Evolutionary conservation across 2,329 filamentous ascomycete genomes (phyloP).

Genomic region (Shiraia sp.): DNA sequence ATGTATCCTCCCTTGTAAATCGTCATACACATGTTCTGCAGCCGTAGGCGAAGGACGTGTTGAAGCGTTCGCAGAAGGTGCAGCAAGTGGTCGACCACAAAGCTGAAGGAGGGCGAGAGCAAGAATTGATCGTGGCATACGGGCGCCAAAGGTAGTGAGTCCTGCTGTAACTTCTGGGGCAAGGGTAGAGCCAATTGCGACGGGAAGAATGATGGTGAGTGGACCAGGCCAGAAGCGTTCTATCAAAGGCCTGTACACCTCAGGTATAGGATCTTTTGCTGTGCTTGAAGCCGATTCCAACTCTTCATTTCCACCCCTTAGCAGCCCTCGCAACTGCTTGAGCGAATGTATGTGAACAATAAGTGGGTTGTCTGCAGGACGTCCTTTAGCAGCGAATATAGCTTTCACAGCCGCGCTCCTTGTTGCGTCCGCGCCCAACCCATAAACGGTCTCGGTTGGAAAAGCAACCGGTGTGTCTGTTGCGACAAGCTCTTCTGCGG

Average conservation of each 20-base stretch:
- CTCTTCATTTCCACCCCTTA: slow-evolving; percentile 44
- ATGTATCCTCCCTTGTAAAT: slow-evolving; percentile 79
- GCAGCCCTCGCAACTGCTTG: slow-evolving; percentile 69
- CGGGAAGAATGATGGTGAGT: slow-evolving; percentile 84
- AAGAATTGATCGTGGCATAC: slow-evolving; percentile 85
- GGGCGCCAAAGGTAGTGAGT: slow-evolving; percentile 80
- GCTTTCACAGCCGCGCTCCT: slow-evolving; percentile 79
- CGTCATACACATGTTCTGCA: slow-evolving; percentile 85
- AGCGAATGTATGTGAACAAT: slow-evolving; percentile 90
- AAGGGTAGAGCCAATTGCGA: slow-evolving; percentile 69
- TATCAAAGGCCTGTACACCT: slow-evolving; percentile 78
- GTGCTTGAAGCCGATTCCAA: neutral
- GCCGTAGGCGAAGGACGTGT: slow-evolving; percentile 91
- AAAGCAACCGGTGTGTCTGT: slow-evolving; percentile 84
- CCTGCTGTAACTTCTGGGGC: slow-evolving; percentile 92
- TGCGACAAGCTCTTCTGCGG: slow-evolving; percentile 67
- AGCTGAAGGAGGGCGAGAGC: slow-evolving; percentile 85
- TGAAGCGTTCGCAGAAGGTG: slow-evolving; percentile 91
- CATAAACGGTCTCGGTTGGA: slow-evolving; percentile 97
- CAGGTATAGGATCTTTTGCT: slow-evolving; percentile 60
- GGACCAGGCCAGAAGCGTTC: slow-evolving; percentile 91
- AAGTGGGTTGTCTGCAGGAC: slow-evolving; percentile 91
- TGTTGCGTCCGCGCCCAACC: slow-evolving; percentile 93
- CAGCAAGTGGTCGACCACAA: slow-evolving; percentile 78
- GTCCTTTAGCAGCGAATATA: slow-evolving; percentile 90